Conservation (phyloP, 1,284 basidiomycete species). For the Cutaneotrichosporon sp. region DNA sequence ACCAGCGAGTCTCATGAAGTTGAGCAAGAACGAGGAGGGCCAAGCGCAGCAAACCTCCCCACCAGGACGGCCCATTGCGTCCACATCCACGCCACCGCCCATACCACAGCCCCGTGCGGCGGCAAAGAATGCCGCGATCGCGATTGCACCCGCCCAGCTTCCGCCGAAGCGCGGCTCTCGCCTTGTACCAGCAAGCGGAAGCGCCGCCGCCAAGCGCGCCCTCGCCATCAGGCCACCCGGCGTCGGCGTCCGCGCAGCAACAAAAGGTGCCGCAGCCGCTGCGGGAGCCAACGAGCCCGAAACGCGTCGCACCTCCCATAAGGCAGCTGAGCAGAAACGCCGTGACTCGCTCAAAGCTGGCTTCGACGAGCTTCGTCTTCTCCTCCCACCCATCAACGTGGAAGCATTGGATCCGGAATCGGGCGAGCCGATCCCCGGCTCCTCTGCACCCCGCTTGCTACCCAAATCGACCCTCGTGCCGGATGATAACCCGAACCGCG, state of each 20-base stretch:
- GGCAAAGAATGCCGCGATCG: slow-evolving; percentile 12
- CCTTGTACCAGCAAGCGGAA: slow-evolving; percentile 13
- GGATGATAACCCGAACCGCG: slow-evolving; percentile 82
- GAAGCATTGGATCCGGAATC: slow-evolving; percentile 64
- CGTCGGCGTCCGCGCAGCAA: slow-evolving; percentile 33
- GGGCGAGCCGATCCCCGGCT: slow-evolving; percentile 69
- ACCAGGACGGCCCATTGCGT: background rate
- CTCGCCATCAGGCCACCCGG: slow-evolving; percentile 35
- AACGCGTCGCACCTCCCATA: slow-evolving; percentile 75
- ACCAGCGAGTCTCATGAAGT: slow-evolving; percentile 79
- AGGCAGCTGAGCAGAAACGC: slow-evolving; percentile 94
- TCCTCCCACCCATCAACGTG: slow-evolving; percentile 74
- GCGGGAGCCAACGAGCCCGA: slow-evolving; percentile 38
- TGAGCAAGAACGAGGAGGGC: slow-evolving; percentile 41
- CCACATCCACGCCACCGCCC: background rate
- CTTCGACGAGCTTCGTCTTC: slow-evolving; percentile 83
- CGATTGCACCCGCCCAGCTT: slow-evolving; percentile 1
- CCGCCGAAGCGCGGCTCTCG: slow-evolving; percentile 18
- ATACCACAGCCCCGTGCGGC: slow-evolving; percentile 1
- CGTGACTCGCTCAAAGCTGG: slow-evolving; percentile 92
- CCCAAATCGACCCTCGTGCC: slow-evolving; percentile 65
- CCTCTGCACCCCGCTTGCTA: slow-evolving; percentile 75
- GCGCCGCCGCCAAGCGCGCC: slow-evolving; percentile 31
- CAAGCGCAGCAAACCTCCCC: background rate
- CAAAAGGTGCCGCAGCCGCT: slow-evolving; percentile 34